Conservation (phyloP, 257 asterid genomes). For the Solanum pimpinellifolium region DNA sequence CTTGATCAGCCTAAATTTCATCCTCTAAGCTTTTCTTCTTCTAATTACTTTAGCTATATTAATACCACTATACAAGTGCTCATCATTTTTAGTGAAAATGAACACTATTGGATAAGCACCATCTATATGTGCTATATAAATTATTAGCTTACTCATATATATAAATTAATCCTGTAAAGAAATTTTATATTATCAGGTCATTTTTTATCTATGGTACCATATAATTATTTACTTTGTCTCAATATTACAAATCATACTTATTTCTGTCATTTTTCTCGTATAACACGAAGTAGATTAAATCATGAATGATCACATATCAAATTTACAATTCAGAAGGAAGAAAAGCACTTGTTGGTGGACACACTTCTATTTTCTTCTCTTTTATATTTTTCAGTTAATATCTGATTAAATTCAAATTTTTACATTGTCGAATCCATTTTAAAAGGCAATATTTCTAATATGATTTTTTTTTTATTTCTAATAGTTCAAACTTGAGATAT, state of each 20-base stretch:
- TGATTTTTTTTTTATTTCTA: neutral
- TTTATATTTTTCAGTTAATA: too few species aligned
- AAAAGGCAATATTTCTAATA: neutral
- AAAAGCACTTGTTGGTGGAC: neutral
- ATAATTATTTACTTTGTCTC: too few species aligned
- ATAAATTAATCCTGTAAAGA: neutral
- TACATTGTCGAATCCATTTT: neutral
- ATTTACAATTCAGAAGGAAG: neutral
- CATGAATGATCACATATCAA: too few species aligned
- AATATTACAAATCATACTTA: too few species aligned
- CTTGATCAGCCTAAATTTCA: neutral
- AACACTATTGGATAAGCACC: neutral
- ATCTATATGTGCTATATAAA: neutral
- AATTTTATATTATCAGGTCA: neutral
- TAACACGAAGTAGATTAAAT: too few species aligned
- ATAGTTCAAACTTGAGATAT: too few species aligned
- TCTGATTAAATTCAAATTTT: neutral
- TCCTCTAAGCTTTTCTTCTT: neutral
- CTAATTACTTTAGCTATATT: neutral
- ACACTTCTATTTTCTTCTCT: neutral
- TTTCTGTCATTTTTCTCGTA: too few species aligned
- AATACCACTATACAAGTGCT: neutral
- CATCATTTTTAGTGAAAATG: neutral
- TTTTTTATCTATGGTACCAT: too few species aligned
- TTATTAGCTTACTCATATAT: neutral